Conservation (phyloP, 495 filamentous ascomycete genomes). For the Paragyromitra xinjiangensis region DNA sequence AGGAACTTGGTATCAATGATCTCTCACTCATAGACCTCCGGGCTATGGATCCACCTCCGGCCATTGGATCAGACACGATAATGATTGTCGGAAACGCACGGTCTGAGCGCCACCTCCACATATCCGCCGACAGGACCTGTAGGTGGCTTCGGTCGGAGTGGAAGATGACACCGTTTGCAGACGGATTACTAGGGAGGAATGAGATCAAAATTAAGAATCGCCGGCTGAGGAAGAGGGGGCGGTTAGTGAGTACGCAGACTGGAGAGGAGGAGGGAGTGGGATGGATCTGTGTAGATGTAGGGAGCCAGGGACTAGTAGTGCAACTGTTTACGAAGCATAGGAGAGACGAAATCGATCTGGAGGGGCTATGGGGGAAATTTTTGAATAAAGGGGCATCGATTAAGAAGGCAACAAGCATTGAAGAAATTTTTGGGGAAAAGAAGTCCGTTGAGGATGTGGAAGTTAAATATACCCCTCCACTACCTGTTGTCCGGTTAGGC, state of each 20-base stretch:
- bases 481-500: conserved; percentile 55
- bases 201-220: conserved; percentile 88
- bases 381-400: conserved; percentile 61
- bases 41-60: conserved; percentile 81
- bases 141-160: conserved; percentile 80
- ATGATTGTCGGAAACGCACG: conserved; percentile 95
- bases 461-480: conserved; percentile 50
- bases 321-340: conserved; percentile 91
- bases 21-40: conserved; percentile 83
- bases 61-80: conserved; percentile 83
- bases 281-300: conserved; percentile 94
- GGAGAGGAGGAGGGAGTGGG: conserved; percentile 73
- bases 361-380: conserved; percentile 75
- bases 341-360: conserved; percentile 82
- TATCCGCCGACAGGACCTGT: conserved; percentile 87
- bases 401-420: conserved; percentile 48
- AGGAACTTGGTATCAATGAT: conserved; percentile 83
- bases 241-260: conserved; percentile 70
- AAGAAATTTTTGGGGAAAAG: conserved; percentile 51
- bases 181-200: conserved; percentile 87
- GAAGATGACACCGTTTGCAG: conserved; percentile 76
- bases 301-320: conserved; percentile 74
- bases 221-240: conserved; percentile 79
- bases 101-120: conserved; percentile 90
- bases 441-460: conserved; percentile 40